Conservation (phyloP, 2,329 filamentous ascomycete genomes). For the Monosporascus cannonballus region DNA sequence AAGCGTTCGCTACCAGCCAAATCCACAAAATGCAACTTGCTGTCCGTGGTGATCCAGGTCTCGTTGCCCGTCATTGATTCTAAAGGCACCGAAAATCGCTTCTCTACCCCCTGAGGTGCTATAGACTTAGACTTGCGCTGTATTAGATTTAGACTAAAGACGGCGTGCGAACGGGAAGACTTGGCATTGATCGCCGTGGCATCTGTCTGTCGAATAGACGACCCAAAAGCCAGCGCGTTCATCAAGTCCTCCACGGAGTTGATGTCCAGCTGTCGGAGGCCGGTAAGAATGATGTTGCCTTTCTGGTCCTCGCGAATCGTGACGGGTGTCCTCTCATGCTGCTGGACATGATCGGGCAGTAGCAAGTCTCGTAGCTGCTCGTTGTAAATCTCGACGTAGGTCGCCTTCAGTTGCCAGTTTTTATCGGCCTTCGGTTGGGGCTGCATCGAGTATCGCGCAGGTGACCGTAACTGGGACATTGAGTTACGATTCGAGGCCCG, state of each 20-base stretch:
- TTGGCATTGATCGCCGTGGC: constrained; percentile 96
- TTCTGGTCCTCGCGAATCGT: constrained; percentile 91
- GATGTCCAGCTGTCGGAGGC: constrained; percentile 79
- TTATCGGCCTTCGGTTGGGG: constrained; percentile 52
- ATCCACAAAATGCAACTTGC: constrained; percentile 98
- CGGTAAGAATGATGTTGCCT: constrained; percentile 89
- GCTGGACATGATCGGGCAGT: constrained; percentile 65
- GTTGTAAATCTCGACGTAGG: constrained; percentile 97
- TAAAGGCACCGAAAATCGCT: constrained; percentile 78
- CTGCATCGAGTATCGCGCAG: constrained; percentile 67
- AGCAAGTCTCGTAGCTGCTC: constrained; percentile 90
- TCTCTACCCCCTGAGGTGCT: constrained; percentile 57
- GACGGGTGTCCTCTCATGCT: constrained; percentile 69
- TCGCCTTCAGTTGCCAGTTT: constrained; percentile 87
- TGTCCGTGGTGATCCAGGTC: constrained; percentile 79
- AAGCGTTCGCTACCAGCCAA: constrained; percentile 91
- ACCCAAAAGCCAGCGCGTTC: constrained; percentile 84
- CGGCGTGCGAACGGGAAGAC: constrained; percentile 93
- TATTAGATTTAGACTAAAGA: constrained; percentile 91
- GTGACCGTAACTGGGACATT: constrained; percentile 73
- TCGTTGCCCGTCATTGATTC: constrained; percentile 70
- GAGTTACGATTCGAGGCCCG: constrained; percentile 52
- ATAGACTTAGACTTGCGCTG: constrained; percentile 65
- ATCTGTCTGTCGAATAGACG: constrained; percentile 91
- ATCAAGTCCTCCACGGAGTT: constrained; percentile 90